Evolutionary conservation across 768 basidiomycete genomes (phyloP).

Genomic region (Termitomyces sp.): DNA sequence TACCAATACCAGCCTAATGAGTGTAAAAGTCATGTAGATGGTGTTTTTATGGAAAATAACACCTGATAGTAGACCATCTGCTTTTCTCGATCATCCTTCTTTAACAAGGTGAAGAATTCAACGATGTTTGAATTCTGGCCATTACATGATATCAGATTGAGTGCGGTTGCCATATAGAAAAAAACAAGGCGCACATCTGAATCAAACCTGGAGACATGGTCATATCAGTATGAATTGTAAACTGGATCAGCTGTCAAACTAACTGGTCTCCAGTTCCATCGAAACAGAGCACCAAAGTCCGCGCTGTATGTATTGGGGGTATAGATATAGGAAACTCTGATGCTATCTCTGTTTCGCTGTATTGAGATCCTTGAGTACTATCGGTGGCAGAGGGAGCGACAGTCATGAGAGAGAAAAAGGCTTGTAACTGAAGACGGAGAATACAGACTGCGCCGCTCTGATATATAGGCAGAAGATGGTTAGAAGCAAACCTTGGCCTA

Average conservation of each 20-base stretch:
- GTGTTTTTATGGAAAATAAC: not conserved
- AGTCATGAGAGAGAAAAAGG: not conserved
- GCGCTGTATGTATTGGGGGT: constrained; percentile 22
- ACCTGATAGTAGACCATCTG: constrained; percentile 58
- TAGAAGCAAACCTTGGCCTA: not conserved
- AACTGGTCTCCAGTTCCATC: constrained; percentile 52
- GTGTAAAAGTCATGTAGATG: not conserved
- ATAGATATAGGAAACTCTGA: constrained; percentile 8
- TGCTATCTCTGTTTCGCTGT: not conserved
- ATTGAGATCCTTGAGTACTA: not conserved
- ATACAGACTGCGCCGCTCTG: not conserved
- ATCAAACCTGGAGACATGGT: constrained; percentile 23
- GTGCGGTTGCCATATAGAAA: not conserved
- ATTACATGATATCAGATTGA: not conserved
- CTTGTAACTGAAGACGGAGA: not conserved
- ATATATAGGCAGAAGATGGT: not conserved
- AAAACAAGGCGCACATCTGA: constrained; percentile 24
- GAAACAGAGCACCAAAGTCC: constrained; percentile 64
- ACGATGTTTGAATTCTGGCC: constrained; percentile 46
- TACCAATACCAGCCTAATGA: constrained; percentile 48
- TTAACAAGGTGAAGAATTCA: constrained; percentile 42
- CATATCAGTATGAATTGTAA: not conserved
- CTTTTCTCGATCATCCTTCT: constrained; percentile 41
- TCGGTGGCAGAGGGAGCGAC: not conserved
- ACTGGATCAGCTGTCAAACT: not conserved